Evolutionary conservation across 768 basidiomycete species (phyloP).

Genomic region (Lactarius tabidus): DNA sequence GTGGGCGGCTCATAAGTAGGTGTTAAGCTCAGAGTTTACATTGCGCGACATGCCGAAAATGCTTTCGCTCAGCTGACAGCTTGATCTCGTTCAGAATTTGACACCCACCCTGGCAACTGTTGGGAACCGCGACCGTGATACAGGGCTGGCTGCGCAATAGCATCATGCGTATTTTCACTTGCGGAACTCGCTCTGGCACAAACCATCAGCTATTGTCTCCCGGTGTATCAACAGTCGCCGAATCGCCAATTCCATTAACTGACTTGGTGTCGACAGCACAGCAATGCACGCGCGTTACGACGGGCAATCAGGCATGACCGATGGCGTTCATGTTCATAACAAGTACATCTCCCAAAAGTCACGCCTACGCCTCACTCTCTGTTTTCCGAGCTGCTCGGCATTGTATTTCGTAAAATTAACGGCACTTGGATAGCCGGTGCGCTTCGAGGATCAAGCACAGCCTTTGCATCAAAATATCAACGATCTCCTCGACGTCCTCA

Average conservation of each 20-base stretch:
- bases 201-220: neutral
- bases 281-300: neutral
- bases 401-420: conserved; percentile 6
- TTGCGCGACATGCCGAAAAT: too few species aligned
- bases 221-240: neutral
- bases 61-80: too few species aligned
- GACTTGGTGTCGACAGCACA: neutral
- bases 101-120: neutral
- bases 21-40: too few species aligned
- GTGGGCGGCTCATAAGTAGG: too few species aligned
- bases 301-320: neutral
- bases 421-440: neutral
- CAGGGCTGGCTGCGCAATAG: neutral
- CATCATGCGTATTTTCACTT: too few species aligned
- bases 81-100: too few species aligned
- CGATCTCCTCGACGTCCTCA: neutral
- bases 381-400: conserved; percentile 2
- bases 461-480: neutral
- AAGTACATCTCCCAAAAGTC: neutral
- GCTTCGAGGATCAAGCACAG: conserved; percentile 12
- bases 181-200: neutral
- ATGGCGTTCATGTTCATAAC: neutral
- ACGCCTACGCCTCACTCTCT: neutral
- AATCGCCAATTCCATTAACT: neutral
- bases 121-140: neutral